Evolutionary conservation across 192 early-diverging fungal species (phyloP).

Genomic region (Backusella westeae): DNA sequence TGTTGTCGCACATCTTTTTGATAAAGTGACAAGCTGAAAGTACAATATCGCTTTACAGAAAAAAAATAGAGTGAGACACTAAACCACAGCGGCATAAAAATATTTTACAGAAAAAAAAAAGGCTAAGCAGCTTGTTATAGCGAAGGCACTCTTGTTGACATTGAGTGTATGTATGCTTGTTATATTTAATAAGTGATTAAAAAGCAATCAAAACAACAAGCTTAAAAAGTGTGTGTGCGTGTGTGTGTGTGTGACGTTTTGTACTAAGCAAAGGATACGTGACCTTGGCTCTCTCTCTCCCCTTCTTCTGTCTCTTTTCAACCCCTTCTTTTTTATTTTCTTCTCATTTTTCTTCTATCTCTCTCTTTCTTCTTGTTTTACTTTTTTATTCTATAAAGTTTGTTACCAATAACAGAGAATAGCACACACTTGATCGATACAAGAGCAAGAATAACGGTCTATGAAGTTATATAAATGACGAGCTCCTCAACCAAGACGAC

Average conservation of each 20-base stretch:
- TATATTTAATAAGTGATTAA: too few relatives aligned
- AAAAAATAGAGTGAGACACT: neutral
- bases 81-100: neutral
- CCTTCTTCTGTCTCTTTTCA: neutral
- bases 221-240: too few relatives aligned
- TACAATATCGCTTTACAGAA: neutral
- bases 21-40: neutral
- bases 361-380: neutral
- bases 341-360: neutral
- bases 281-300: neutral
- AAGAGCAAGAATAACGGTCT: neutral
- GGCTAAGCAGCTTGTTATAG: too few relatives aligned
- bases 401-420: neutral
- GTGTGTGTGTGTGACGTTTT: too few relatives aligned
- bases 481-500: neutral
- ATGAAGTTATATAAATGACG: conserved; percentile 6
- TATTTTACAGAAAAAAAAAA: too few relatives aligned
- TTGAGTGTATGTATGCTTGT: too few relatives aligned
- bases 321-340: neutral
- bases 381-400: neutral
- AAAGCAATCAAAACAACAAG: too few relatives aligned
- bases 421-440: neutral
- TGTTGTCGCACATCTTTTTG: neutral
- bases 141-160: too few relatives aligned
- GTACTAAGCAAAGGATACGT: neutral